A percentile compares a stretch with the other conserved stretches of the same genome.
These are phyloP conservation scores for Pythium aphanidermatum DNA, from an alignment of 352 stramenopile species.

Conservation along the genomic window DNA sequence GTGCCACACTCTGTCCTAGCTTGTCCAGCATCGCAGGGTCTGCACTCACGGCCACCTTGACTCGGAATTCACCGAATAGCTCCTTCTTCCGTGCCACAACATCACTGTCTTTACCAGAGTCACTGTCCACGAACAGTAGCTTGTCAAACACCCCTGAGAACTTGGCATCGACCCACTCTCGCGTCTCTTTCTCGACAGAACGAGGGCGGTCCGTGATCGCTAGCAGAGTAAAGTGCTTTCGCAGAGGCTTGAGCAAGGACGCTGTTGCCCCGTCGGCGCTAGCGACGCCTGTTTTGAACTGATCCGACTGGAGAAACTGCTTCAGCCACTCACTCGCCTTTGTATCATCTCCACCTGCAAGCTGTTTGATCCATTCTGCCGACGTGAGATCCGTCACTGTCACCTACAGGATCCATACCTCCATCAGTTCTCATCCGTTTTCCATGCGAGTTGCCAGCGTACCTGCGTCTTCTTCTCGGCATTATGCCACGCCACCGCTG, in stretches of 20 bases:
- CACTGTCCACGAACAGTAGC: constrained; percentile 58
- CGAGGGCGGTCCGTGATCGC: constrained; percentile 57
- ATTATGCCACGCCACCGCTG: constrained; percentile 50
- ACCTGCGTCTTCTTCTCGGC: constrained; percentile 32
- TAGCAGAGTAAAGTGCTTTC: constrained; percentile 56
- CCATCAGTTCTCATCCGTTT: background rate
- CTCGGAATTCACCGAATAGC: constrained; percentile 55
- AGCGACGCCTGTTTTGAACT: constrained; percentile 33
- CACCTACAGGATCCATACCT: constrained; percentile 19
- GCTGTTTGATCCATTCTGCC: constrained; percentile 27
- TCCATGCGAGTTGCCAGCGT: background rate
- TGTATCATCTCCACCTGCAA: constrained; percentile 17
- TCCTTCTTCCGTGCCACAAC: constrained; percentile 46
- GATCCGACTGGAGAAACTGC: constrained; percentile 47
- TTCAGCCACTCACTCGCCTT: constrained; percentile 22
- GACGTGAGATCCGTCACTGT: constrained; percentile 20
- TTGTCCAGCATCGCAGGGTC: constrained; percentile 28
- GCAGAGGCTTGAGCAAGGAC: constrained; percentile 47
- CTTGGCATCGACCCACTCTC: constrained; percentile 64
- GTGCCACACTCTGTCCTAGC: constrained; percentile 20
- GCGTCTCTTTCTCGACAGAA: constrained; percentile 52
- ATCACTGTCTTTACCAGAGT: constrained; percentile 27
- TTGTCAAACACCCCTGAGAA: constrained; percentile 69
- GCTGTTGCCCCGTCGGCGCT: constrained; percentile 20
- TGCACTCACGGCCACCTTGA: constrained; percentile 46